Evolutionary conservation across 768 basidiomycete genomes (phyloP).

Genomic region (Wakefieldia striispora): DNA sequence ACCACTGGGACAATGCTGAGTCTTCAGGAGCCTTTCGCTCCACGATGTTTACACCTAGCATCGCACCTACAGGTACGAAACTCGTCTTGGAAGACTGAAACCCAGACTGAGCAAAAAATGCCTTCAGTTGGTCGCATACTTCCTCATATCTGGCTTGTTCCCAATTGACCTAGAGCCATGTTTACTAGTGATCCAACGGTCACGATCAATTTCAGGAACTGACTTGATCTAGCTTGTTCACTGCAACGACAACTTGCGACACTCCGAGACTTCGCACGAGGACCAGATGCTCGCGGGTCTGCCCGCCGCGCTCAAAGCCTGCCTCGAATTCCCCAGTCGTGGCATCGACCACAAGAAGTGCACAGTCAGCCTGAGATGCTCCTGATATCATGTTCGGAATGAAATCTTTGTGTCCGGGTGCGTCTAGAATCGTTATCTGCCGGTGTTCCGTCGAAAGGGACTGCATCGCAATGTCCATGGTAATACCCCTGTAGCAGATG

Average conservation of each 20-base stretch:
- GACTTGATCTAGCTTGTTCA: slow-evolving; percentile 95
- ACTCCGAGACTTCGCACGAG: slow-evolving; percentile 93
- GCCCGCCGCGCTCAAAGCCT: slow-evolving; percentile 91
- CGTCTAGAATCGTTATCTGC: slow-evolving; percentile 91
- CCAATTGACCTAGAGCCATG: slow-evolving; percentile 74
- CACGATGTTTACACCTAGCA: slow-evolving; percentile 83
- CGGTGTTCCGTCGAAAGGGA: slow-evolving; percentile 70
- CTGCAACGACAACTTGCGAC: slow-evolving; percentile 83
- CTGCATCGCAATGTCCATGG: slow-evolving; percentile 94
- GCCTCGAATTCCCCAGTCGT: slow-evolving; percentile 92
- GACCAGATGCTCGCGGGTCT: slow-evolving; percentile 92
- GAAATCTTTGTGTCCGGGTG: slow-evolving; percentile 96
- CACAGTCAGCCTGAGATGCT: slow-evolving; percentile 94
- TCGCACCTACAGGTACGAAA: slow-evolving; percentile 89
- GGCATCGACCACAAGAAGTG: slow-evolving; percentile 90
- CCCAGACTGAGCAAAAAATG: slow-evolving; percentile 86
- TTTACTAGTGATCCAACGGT: neutral
- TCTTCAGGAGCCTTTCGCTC: slow-evolving; percentile 47
- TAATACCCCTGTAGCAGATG: slow-evolving; percentile 71
- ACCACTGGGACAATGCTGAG: slow-evolving; percentile 64
- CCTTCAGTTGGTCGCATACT: slow-evolving; percentile 68
- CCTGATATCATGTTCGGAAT: slow-evolving; percentile 99
- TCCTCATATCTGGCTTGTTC: slow-evolving; percentile 79
- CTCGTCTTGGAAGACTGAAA: slow-evolving; percentile 75
- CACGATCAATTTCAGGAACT: slow-evolving; percentile 15